These are phyloP conservation scores for Sideroxylon spinosum DNA, from an alignment of 179 eudicot genomes.

Conservation along the genomic window DNA sequence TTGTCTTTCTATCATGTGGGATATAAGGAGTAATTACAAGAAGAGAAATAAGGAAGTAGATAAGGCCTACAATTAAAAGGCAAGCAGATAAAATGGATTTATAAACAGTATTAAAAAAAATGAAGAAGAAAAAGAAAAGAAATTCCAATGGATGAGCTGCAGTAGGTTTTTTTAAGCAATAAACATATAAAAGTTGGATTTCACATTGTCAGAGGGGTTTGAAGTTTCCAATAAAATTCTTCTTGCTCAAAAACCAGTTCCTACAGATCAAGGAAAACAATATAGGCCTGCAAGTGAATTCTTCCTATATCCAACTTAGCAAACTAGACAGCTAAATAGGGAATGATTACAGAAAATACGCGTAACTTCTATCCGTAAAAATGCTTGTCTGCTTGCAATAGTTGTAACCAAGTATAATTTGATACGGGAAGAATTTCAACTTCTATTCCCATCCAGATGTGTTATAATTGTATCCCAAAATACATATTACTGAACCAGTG, in stretches of 20 bases:
- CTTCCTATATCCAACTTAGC: not conserved
- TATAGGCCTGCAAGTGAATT: not conserved
- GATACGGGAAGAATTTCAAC: too few species aligned
- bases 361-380: too few species aligned
- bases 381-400: too few species aligned
- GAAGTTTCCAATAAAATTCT: not conserved
- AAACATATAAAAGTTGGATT: not conserved
- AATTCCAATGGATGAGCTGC: not conserved
- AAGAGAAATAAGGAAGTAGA: not conserved
- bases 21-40: not conserved
- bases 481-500: not conserved
- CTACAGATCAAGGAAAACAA: not conserved
- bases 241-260: not conserved
- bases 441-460: not conserved
- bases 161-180: not conserved
- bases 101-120: not conserved
- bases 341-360: not conserved
- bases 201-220: not conserved
- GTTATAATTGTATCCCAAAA: not conserved
- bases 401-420: too few species aligned
- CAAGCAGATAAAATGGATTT: not conserved
- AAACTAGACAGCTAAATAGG: not conserved
- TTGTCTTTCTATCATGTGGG: conserved; percentile 48
- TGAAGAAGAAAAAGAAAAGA: not conserved
- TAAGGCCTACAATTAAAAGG: not conserved